Percentiles rank a stretch among this genome's conserved stretches.
These are phyloP conservation scores for Bipolaris zeicola DNA, from an alignment of 2,329 filamentous ascomycete species.

Conservation along the genomic window DNA sequence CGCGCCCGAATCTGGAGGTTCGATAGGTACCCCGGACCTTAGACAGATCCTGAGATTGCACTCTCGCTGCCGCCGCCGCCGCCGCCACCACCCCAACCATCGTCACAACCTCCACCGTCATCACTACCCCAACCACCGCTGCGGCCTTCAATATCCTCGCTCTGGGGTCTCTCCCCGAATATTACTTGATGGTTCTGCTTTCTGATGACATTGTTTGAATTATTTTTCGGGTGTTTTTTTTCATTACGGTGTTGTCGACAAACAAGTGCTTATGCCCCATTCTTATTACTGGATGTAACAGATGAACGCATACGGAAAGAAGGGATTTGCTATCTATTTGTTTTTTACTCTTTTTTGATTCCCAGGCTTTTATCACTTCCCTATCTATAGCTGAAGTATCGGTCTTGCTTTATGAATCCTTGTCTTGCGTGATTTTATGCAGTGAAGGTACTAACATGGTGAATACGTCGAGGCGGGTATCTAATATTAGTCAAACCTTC, in stretches of 20 bases:
- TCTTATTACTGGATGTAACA: neutral
- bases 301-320: neutral
- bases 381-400: conserved; percentile 1
- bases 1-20: conserved; percentile 92
- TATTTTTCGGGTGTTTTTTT: neutral
- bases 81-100: neutral
- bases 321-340: neutral
- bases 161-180: neutral
- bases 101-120: neutral
- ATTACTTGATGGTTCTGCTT: neutral
- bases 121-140: neutral
- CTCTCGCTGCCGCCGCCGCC: neutral
- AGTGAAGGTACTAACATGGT: too few relatives aligned
- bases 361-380: neutral
- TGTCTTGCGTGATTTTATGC: neutral
- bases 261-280: neutral
- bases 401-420: neutral
- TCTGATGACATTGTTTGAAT: neutral
- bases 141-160: neutral
- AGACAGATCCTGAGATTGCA: conserved; percentile 11
- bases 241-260: neutral
- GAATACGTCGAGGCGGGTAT: too few relatives aligned
- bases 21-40: conserved; percentile 43
- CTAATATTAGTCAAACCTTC: too few relatives aligned
- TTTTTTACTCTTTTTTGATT: neutral